These are phyloP conservation scores for Sphagnum magellanicum DNA, from an alignment of 228 moss, liverwort and hornwort genomes.

Conservation along the genomic window DNA sequence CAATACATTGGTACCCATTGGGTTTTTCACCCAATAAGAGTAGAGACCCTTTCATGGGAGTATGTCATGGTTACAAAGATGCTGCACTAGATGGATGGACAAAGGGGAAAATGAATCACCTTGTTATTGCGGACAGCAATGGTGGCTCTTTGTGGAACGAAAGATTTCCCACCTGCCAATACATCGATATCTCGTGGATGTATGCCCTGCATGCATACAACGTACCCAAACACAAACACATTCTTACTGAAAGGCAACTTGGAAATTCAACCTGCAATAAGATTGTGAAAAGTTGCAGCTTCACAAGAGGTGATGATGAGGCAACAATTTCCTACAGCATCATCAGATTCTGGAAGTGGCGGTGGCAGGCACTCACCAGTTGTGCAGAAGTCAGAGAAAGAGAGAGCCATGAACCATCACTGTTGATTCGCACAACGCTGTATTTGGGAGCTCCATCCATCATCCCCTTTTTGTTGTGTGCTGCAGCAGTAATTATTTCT, in stretches of 20 bases:
- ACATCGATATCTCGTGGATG: constrained; percentile 83
- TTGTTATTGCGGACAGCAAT: constrained; percentile 64
- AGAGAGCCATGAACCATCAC: constrained; percentile 50
- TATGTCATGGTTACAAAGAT: too few relatives aligned
- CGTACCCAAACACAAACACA: neutral
- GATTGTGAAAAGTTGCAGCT: neutral
- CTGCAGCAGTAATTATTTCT: too few relatives aligned
- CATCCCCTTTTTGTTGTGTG: too few relatives aligned
- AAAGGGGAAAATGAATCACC: constrained; percentile 10
- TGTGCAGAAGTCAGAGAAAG: constrained; percentile 51
- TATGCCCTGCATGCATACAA: constrained; percentile 26
- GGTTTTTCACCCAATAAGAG: too few relatives aligned
- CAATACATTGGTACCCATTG: too few relatives aligned
- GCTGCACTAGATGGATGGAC: too few relatives aligned
- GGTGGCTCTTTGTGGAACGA: constrained; percentile 84
- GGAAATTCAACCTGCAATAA: neutral
- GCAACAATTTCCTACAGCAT: neutral
- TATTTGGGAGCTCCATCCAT: constrained; percentile 57
- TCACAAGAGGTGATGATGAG: neutral
- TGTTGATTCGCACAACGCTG: constrained; percentile 53
- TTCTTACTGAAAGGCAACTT: neutral
- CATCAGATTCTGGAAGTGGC: too few relatives aligned
- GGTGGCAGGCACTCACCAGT: constrained; percentile 27
- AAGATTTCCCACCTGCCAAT: constrained; percentile 61
- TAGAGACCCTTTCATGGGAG: too few relatives aligned